Conservation (phyloP, 768 basidiomycete genomes). For the Trametes cingulata region DNA sequence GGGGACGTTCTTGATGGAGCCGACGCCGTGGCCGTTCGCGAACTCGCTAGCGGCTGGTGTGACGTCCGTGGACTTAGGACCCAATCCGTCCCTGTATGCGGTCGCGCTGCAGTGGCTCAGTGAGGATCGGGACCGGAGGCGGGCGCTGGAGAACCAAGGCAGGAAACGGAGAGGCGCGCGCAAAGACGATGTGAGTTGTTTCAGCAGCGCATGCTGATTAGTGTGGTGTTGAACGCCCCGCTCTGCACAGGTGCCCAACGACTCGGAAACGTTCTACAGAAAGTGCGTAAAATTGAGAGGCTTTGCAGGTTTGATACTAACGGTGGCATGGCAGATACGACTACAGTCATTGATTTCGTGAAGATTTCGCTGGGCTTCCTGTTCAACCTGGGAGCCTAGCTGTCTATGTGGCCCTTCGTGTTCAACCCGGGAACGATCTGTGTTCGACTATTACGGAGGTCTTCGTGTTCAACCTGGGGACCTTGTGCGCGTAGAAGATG, state of each 20-base stretch:
- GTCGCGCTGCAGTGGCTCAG: constrained; percentile 86
- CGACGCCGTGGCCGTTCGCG: constrained; percentile 69
- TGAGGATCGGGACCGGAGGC: constrained; percentile 73
- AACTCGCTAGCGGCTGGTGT: constrained; percentile 22
- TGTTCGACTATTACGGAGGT: constrained; percentile 1
- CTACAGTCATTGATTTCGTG: constrained; percentile 38
- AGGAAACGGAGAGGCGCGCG: constrained; percentile 64
- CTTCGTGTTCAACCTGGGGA: constrained; percentile 11
- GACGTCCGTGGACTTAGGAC: constrained; percentile 16
- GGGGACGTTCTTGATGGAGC: constrained; percentile 68
- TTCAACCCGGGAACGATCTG: not conserved
- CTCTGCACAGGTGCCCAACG: constrained; percentile 55
- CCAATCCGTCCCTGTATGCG: constrained; percentile 53
- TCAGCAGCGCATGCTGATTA: not conserved
- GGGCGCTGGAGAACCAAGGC: constrained; percentile 56
- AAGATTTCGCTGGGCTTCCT: not conserved
- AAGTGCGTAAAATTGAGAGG: constrained; percentile 51
- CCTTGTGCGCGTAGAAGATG: not conserved
- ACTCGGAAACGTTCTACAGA: constrained; percentile 83
- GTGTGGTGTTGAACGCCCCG: not conserved
- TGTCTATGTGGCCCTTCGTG: not conserved
- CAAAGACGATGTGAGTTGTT: constrained; percentile 47
- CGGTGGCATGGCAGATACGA: constrained; percentile 44
- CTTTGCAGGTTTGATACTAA: not conserved
- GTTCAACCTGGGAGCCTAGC: constrained; percentile 7